These are phyloP conservation scores for Physcia stellaris DNA, from an alignment of 495 filamentous ascomycete species.

Conservation along the genomic window DNA sequence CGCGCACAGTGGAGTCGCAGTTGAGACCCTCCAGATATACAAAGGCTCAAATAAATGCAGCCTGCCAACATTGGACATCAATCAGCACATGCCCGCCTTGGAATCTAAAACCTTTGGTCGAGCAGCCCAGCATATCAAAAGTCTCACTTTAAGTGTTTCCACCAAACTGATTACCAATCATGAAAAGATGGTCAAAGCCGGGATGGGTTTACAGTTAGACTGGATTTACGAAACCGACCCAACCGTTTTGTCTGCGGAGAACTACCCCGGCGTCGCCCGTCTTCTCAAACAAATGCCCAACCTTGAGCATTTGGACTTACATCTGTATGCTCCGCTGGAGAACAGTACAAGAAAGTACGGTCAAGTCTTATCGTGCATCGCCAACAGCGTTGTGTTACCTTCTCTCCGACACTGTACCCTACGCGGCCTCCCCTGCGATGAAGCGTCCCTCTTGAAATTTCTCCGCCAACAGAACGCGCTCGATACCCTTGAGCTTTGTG, in stretches of 20 bases:
- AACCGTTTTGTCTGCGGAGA: not conserved
- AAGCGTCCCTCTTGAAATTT: not conserved
- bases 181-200: not conserved
- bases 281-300: not conserved
- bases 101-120: not conserved
- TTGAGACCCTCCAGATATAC: not conserved
- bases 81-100: not conserved
- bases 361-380: not conserved
- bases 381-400: not conserved
- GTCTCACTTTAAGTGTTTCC: not conserved
- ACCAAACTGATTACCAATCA: not conserved
- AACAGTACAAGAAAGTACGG: not conserved
- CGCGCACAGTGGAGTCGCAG: not conserved
- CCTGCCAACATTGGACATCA: not conserved
- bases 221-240: not conserved
- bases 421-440: not conserved
- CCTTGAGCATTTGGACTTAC: not conserved
- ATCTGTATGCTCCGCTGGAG: not conserved
- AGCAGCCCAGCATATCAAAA: not conserved
- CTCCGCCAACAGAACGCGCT: not conserved
- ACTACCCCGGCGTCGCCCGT: not conserved
- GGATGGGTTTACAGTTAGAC: not conserved
- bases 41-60: not conserved
- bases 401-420: not conserved
- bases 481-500: not conserved